phyloP scores from a whole-genome alignment of 305 asterid species.

The Andrographis paniculata region DNA sequence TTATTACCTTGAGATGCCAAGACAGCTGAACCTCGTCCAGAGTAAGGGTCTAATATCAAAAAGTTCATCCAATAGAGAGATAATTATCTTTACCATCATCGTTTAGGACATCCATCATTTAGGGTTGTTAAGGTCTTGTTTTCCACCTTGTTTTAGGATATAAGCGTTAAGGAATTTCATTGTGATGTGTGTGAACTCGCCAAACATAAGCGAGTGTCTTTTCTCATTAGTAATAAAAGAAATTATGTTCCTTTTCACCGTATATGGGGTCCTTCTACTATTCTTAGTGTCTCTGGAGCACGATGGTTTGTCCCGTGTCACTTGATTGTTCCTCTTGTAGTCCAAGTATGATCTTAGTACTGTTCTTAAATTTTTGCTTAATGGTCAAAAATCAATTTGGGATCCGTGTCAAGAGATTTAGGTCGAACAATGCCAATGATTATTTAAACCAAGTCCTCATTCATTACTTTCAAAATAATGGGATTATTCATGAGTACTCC shows the following conservation, averaged over 20 bases:
- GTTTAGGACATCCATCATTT: not conserved
- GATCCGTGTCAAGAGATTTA: not conserved
- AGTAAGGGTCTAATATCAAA: too few relatives aligned
- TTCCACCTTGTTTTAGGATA: not conserved
- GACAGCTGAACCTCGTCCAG: too few relatives aligned
- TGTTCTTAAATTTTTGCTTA: not conserved
- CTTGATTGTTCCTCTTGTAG: not conserved
- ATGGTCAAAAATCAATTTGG: not conserved
- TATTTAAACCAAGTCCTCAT: not conserved
- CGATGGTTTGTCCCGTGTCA: constrained; percentile 1
- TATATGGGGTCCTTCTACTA: not conserved
- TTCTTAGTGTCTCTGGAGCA: not conserved
- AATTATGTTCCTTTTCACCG: not conserved
- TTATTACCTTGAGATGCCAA: too few relatives aligned
- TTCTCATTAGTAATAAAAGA: not conserved
- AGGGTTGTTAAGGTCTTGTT: not conserved
- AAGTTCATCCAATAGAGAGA: too few relatives aligned
- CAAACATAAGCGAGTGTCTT: not conserved
- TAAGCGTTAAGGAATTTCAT: not conserved
- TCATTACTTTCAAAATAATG: not conserved
- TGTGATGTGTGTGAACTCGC: constrained; percentile 3
- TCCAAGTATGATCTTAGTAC: not conserved
- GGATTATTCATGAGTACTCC: constrained; percentile 5
- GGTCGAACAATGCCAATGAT: not conserved
- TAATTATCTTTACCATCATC: not conserved